Evolutionary conservation across 2,329 filamentous ascomycete genomes (phyloP).

Genomic region (Monilinia aucupariae): DNA sequence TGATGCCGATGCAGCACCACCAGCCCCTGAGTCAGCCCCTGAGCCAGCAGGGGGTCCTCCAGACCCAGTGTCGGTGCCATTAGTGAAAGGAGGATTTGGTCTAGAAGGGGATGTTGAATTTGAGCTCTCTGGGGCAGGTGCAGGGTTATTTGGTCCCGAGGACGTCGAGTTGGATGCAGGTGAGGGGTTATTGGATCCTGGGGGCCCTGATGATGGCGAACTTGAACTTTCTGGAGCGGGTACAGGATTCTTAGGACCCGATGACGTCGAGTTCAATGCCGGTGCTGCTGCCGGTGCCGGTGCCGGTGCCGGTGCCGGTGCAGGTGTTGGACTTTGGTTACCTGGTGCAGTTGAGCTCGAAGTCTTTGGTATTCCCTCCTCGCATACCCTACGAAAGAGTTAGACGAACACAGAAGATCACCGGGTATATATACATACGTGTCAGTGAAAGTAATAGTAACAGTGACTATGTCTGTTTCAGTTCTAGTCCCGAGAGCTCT

Average conservation of each 20-base stretch:
- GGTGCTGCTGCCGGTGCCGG: neutral
- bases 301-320: neutral
- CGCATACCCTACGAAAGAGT: slow-evolving; percentile 2
- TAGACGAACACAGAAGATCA: neutral
- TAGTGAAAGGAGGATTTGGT: slow-evolving; percentile 10
- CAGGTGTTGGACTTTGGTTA: neutral
- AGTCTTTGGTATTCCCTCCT: neutral
- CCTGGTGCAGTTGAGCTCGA: neutral
- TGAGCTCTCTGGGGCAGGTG: neutral
- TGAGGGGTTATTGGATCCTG: neutral
- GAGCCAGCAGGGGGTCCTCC: neutral
- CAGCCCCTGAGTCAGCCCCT: neutral
- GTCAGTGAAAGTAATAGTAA: neutral
- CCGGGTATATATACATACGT: slow-evolving; percentile 4
- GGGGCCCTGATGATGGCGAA: neutral
- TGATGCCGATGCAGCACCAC: neutral
- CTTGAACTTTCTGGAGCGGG: neutral
- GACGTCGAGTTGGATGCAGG: neutral
- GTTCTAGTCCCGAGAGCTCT: slow-evolving; percentile 10
- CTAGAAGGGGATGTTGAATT: slow-evolving; percentile 3
- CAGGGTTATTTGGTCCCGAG: neutral
- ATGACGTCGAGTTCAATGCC: neutral
- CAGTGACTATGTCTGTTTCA: slow-evolving; percentile 2
- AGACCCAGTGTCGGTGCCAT: neutral
- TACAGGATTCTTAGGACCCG: neutral